Percentiles rank a stretch among this genome's conserved stretches.
Evolutionary conservation across 306 rosid genomes (phyloP).

Genomic region (Leucaena leucocephala): DNA sequence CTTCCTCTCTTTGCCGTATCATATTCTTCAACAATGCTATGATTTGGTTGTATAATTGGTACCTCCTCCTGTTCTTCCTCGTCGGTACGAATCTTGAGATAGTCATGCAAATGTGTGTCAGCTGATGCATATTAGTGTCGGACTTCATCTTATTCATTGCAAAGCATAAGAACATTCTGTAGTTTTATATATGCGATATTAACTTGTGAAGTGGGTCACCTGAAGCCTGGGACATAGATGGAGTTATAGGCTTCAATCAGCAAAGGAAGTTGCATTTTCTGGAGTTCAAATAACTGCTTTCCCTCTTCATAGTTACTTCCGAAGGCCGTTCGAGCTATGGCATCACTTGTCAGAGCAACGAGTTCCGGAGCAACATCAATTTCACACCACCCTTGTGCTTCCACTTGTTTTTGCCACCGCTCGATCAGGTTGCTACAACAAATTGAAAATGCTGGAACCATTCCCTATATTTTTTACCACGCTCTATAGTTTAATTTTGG

Average conservation of each 20-base stretch:
- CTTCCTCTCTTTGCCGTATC: conserved; percentile 40
- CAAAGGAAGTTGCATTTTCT: conserved; percentile 40
- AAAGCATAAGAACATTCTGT: neutral
- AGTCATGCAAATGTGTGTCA: neutral
- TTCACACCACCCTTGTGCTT: conserved; percentile 43
- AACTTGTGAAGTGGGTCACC: conserved; percentile 31
- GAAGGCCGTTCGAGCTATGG: conserved; percentile 52
- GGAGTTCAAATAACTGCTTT: conserved; percentile 51
- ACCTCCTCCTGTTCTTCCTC: conserved; percentile 46
- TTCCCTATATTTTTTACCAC: conserved; percentile 29
- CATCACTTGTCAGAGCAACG: conserved; percentile 39
- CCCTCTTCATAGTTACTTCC: conserved; percentile 57
- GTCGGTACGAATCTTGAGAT: conserved; percentile 50
- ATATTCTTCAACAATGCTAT: conserved; percentile 41
- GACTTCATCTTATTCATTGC: neutral
- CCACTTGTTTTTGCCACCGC: conserved; percentile 39
- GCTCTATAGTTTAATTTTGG: neutral
- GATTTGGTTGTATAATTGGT: conserved; percentile 42
- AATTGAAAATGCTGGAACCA: conserved; percentile 52
- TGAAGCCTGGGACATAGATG: conserved; percentile 53
- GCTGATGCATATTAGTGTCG: neutral
- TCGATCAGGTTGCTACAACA: conserved; percentile 44
- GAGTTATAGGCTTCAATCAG: conserved; percentile 41
- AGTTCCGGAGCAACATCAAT: conserved; percentile 48
- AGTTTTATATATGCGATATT: neutral